Base-by-base conservation (phyloP, 1,139 yeast genomes). In the Yamadazyma dushanensis region DNA sequence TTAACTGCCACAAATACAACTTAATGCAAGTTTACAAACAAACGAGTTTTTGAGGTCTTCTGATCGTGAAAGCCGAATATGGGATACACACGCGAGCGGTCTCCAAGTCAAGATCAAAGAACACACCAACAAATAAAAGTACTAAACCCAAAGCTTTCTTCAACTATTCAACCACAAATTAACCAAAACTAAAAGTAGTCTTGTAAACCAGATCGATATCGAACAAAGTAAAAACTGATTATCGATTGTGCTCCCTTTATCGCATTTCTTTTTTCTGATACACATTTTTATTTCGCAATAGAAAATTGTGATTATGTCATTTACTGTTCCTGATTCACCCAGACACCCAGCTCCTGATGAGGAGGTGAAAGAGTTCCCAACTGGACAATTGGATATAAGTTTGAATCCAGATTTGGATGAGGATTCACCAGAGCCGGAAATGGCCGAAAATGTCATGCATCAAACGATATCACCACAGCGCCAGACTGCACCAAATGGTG, bases 271-370 rank as follows among this genome's bases (percentile, higher is more conserved):
- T 14, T 25, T 25, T 25, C 16, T 15, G 14, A n/a, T 11, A 25
- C 27, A 25, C 27, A 25, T 3, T 11, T 11, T 23, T 9, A 25
- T 6, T 17, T 25, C 27, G 27, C 27, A 25, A 24, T 24, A 13
- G n/a, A 25, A 4, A 15, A 15, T 8, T 25, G 27, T 25, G 27
- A 18, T 15, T 25, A 31, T 31, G 29, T 24, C 29, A 15, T 26
- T n/a, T 19, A 20, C 28, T 20, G 24, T 20, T n/a, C 79, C 80
- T 4, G 58, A 57, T 2, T 73, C 80, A 2, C 80, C 80, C 5
- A 42, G 51, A 23, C 79, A 71, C 43, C 75, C 76, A 3, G 63
- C 53, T n/a, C 64, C 78, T 3, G 60, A 72, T 45, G 71, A 67
- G 43, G 75, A 70, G 42, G 53, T 70, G 2, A 29, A 50, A 39